Evolutionary conservation across 1,139 yeast species (phyloP).

Genomic region (Nadsonia starkeyi-henricii): DNA sequence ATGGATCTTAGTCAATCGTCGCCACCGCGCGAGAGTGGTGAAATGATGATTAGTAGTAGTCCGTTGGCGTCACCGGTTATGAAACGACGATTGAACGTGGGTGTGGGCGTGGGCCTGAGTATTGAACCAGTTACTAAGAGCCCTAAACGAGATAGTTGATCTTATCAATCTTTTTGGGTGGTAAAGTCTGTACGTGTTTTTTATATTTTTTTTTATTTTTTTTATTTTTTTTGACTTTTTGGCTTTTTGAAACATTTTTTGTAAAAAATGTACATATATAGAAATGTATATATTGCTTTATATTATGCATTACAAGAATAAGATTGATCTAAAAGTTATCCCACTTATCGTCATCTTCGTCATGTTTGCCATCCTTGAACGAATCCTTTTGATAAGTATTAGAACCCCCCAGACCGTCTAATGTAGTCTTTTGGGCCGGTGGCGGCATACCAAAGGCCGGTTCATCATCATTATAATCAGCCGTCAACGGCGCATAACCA

Average conservation of each 20-base stretch:
- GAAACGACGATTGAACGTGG: too few species aligned
- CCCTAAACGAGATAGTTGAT: too few species aligned
- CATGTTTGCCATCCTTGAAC: slow-evolving; percentile 1
- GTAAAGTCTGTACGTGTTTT: too few species aligned
- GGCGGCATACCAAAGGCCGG: slow-evolving; percentile 60
- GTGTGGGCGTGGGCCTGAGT: too few species aligned
- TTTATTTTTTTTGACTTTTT: too few species aligned
- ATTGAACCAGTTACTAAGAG: too few species aligned
- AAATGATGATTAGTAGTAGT: too few species aligned
- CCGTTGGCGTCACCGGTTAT: too few species aligned
- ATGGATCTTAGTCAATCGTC: not conserved
- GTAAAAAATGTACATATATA: too few species aligned
- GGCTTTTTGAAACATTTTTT: too few species aligned
- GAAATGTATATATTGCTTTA: not conserved
- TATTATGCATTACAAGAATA: not conserved
- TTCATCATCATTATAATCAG: slow-evolving; percentile 19
- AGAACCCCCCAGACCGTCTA: slow-evolving; percentile 31
- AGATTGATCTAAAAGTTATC: slow-evolving; percentile 22
- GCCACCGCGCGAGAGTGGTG: not conserved
- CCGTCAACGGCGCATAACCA: slow-evolving; percentile 7
- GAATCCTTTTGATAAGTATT: not conserved
- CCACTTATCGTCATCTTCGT: slow-evolving; percentile 32
- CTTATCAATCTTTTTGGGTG: too few species aligned
- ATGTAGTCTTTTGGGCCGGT: slow-evolving; percentile 45
- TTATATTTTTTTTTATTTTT: too few species aligned